These are phyloP conservation scores for Aspergillus neotritici DNA, from an alignment of 2,329 filamentous ascomycete species.

Conservation along the genomic window DNA sequence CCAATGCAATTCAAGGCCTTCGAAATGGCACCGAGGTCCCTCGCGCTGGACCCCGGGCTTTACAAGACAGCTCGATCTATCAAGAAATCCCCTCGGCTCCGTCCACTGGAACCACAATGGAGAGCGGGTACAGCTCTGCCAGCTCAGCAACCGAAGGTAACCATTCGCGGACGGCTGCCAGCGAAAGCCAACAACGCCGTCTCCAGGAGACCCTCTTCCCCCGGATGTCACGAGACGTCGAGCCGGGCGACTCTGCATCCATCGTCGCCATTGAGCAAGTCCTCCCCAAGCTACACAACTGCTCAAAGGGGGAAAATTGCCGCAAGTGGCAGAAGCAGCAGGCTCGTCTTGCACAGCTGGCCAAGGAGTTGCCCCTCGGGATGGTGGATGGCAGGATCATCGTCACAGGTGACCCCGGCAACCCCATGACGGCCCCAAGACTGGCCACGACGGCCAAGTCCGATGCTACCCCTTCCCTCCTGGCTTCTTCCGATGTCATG, in stretches of 20 bases:
- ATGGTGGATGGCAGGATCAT: constrained; percentile 41
- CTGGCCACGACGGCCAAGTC: constrained; percentile 59
- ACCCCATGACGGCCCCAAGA: constrained; percentile 59
- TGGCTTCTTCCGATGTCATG: constrained; percentile 84
- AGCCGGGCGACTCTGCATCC: constrained; percentile 75
- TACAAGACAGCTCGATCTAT: neutral
- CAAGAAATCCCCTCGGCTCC: too few species aligned
- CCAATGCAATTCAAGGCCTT: constrained; percentile 2
- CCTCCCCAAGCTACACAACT: constrained; percentile 80
- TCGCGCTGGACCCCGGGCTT: neutral
- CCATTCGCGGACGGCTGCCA: too few species aligned
- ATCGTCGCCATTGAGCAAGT: constrained; percentile 91
- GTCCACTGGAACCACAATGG: too few species aligned
- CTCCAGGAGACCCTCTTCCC: constrained; percentile 3
- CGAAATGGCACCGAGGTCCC: neutral
- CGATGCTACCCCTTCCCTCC: constrained; percentile 70
- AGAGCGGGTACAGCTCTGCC: too few species aligned
- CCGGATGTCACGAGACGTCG: constrained; percentile 52
- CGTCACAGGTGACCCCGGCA: constrained; percentile 71
- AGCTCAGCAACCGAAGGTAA: too few species aligned
- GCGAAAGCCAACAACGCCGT: constrained; percentile 7
- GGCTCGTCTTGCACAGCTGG: constrained; percentile 67
- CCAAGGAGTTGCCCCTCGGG: constrained; percentile 66
- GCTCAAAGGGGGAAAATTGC: constrained; percentile 81
- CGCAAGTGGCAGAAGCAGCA: constrained; percentile 75